Evolutionary conservation across 306 rosid genomes (phyloP).

Genomic region (Acacia crassicarpa): DNA sequence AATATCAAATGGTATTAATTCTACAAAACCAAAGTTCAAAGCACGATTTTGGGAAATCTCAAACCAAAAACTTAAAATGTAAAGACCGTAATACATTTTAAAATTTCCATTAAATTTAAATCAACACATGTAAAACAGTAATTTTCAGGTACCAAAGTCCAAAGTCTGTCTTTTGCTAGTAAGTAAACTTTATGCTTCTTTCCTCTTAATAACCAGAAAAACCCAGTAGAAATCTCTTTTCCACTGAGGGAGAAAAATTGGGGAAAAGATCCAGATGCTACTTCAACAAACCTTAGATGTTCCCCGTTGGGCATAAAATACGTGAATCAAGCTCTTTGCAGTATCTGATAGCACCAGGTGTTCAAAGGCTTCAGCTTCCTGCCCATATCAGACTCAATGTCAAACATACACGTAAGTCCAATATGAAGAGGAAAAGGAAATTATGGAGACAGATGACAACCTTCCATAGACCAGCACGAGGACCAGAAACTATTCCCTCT

Average conservation of each 20-base stretch:
- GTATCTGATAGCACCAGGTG: conserved; percentile 61
- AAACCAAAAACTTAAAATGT: neutral
- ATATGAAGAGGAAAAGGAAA: conserved; percentile 22
- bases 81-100: neutral
- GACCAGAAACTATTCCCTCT: conserved; percentile 81
- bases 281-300: conserved; percentile 74
- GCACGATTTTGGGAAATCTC: neutral
- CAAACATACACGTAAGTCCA: conserved; percentile 9
- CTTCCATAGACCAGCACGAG: conserved; percentile 92
- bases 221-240: conserved; percentile 5
- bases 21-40: neutral
- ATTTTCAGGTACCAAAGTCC: neutral
- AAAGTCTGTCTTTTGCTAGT: conserved; percentile 11
- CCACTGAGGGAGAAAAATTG: neutral
- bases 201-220: conserved; percentile 4
- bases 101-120: neutral
- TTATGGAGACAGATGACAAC: conserved; percentile 45
- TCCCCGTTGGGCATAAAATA: conserved; percentile 91
- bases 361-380: conserved; percentile 87
- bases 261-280: conserved; percentile 14
- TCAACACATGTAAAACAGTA: neutral
- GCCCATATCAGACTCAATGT: conserved; percentile 44
- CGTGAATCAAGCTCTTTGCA: conserved; percentile 77
- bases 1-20: neutral
- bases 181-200: neutral